Conservation (phyloP, 495 filamentous ascomycete species). For the Mytilinidion resinicola region DNA sequence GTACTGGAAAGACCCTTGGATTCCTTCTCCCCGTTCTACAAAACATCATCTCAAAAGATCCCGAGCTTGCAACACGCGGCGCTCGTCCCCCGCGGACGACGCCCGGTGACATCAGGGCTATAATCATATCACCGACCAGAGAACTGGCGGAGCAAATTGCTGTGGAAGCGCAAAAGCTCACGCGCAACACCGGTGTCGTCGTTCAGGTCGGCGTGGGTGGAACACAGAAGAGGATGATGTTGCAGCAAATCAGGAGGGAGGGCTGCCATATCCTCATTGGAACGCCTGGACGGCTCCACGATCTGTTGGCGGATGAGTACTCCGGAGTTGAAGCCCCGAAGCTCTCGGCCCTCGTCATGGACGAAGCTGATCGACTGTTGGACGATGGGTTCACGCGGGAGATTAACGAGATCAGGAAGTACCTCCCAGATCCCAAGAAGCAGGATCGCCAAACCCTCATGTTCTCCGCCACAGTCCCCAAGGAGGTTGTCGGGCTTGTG, state of each 20-base stretch:
- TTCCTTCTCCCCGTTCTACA: constrained; percentile 40
- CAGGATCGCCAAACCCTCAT: constrained; percentile 81
- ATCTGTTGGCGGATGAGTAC: constrained; percentile 66
- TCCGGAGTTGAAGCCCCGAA: constrained; percentile 64
- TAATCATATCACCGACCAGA: constrained; percentile 90
- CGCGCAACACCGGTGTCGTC: constrained; percentile 56
- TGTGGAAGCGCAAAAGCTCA: constrained; percentile 69
- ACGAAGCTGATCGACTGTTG: constrained; percentile 89
- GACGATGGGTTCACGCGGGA: constrained; percentile 84
- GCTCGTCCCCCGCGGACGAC: constrained; percentile 33
- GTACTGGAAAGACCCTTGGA: constrained; percentile 43
- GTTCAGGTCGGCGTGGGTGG: constrained; percentile 89
- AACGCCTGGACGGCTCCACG: constrained; percentile 82
- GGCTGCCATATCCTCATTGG: constrained; percentile 89
- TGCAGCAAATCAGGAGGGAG: constrained; percentile 55
- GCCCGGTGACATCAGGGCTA: constrained; percentile 69
- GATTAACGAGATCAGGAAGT: constrained; percentile 59
- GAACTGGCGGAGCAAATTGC: constrained; percentile 95
- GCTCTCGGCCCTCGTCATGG: constrained; percentile 75
- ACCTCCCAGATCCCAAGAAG: constrained; percentile 55
- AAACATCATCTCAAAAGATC: constrained; percentile 59
- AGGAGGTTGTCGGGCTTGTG: constrained; percentile 74
- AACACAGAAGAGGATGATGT: constrained; percentile 59
- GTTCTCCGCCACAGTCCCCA: constrained; percentile 87
- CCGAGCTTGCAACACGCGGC: constrained; percentile 38